Evolutionary conservation across 169 alveolate species (phyloP).

Genomic region (Plasmodium inui): DNA sequence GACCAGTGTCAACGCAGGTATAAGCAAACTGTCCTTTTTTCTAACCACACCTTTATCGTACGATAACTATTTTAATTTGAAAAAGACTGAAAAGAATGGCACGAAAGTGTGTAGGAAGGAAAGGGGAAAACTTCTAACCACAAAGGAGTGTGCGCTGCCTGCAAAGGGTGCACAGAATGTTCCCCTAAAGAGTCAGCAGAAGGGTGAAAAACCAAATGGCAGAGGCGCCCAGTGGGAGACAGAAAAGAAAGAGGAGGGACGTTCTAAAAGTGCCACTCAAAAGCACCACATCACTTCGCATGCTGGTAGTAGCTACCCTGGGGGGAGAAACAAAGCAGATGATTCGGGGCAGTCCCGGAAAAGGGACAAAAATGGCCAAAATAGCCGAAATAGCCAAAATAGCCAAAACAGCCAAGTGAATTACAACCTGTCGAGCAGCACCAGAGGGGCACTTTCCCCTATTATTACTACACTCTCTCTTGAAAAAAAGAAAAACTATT

Average conservation of each 20-base stretch:
- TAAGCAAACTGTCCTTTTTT: slow-evolving; percentile 41
- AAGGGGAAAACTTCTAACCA: neutral
- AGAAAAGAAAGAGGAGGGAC: neutral
- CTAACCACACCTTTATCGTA: slow-evolving; percentile 15
- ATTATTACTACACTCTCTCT: neutral
- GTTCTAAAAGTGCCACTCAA: neutral
- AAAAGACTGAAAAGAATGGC: neutral
- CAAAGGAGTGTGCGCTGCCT: neutral
- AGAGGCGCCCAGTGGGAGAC: neutral
- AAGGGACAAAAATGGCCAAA: neutral
- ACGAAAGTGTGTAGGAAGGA: slow-evolving; percentile 10
- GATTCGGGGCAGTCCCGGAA: neutral
- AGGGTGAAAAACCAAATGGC: neutral
- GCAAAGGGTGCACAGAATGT: neutral
- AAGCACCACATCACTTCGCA: neutral
- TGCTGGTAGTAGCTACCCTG: neutral
- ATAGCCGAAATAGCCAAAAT: neutral
- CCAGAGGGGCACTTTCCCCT: neutral
- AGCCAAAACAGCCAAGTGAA: neutral
- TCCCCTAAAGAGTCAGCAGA: neutral
- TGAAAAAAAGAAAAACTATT: slow-evolving; percentile 36
- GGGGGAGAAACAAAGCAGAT: neutral
- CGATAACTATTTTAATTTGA: slow-evolving; percentile 41
- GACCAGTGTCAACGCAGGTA: neutral
- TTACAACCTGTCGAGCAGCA: no score